Base-by-base conservation (phyloP, 2,329 filamentous ascomycete species). In the Fusarium haematococcum region DNA sequence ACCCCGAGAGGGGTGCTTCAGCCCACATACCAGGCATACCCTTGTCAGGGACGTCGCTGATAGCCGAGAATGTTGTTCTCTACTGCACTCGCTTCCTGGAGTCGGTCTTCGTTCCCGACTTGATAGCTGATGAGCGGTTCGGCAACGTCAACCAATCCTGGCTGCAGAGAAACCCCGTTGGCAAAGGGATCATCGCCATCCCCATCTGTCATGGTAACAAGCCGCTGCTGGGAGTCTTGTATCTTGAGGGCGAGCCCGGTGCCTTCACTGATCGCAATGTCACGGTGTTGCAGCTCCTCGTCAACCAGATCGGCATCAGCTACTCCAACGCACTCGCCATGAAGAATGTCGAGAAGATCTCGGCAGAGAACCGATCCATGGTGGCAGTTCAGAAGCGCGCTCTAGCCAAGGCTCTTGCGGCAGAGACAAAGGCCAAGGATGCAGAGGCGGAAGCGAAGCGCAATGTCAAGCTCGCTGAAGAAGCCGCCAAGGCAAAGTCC, bases 381-480 rank as follows among this genome's bases (percentile, higher is more conserved):
- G 90, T 95, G 11, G 89, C 91, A 65, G 88, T 95, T 69, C 94
- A 96, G 80, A 95, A 93, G 82, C 89, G 90, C 32, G 92, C 94
- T 3, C 86, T 95, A 11, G 89, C 88, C 5, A 92, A 95, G 79
- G 93, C 94, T 14, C 87, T 91, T 65, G 90, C 92, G 69, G 92
- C 93, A 1, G 93, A 95, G 81, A 88, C 88, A 69, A 95, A 95
- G 81, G 93, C 94, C 11, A 95, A 94, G 81, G 85, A 89, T 62
- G 94, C 94, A 1, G 93, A 95, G 80, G 90, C 92, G 1, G 91
- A 94, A 79, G 94, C 94, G 9, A 91, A 94, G 79, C 90, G 92
- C 69, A 95, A 94, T 80, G 93, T 95, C 80, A 92, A 94, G 82
- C 88, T 95, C 43, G 94, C 94, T 18, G 93, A 96, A 80, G 94